These are phyloP conservation scores for Brassica cretica DNA, from an alignment of 345 rosid genomes.

Conservation along the genomic window DNA sequence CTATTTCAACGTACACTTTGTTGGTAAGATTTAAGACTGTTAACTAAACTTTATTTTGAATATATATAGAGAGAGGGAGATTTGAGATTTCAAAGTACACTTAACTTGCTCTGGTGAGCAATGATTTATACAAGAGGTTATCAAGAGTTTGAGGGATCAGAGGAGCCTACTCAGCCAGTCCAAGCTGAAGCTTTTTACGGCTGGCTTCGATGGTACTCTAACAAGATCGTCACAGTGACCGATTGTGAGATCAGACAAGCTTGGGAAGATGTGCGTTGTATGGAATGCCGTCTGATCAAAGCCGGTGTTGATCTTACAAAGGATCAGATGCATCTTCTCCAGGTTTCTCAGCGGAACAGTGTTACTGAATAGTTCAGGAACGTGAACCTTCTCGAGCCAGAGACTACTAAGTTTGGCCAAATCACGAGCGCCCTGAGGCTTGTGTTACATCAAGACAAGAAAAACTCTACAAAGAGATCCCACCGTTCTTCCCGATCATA, in stretches of 20 bases:
- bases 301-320: slow-evolving; percentile 62
- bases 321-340: slow-evolving; percentile 60
- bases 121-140: not conserved
- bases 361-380: slow-evolving; percentile 45
- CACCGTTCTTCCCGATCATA: slow-evolving; percentile 24
- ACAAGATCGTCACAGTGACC: slow-evolving; percentile 76
- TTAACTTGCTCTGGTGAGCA: not conserved
- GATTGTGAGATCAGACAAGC: slow-evolving; percentile 60
- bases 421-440: not conserved
- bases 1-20: not conserved
- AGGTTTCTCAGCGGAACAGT: slow-evolving; percentile 46
- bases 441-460: too few relatives aligned
- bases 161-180: slow-evolving; percentile 66
- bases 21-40: not conserved
- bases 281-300: slow-evolving; percentile 50
- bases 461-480: too few relatives aligned
- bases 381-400: slow-evolving; percentile 75
- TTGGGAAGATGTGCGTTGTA: slow-evolving; percentile 59
- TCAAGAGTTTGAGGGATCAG: not conserved
- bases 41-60: not conserved
- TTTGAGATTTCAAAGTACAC: not conserved
- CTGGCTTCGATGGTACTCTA: slow-evolving; percentile 56
- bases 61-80: not conserved
- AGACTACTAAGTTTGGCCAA: slow-evolving; percentile 62
- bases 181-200: slow-evolving; percentile 49